phyloP scores from a whole-genome alignment of 768 basidiomycete species.

The Cystoderma amianthinum region DNA sequence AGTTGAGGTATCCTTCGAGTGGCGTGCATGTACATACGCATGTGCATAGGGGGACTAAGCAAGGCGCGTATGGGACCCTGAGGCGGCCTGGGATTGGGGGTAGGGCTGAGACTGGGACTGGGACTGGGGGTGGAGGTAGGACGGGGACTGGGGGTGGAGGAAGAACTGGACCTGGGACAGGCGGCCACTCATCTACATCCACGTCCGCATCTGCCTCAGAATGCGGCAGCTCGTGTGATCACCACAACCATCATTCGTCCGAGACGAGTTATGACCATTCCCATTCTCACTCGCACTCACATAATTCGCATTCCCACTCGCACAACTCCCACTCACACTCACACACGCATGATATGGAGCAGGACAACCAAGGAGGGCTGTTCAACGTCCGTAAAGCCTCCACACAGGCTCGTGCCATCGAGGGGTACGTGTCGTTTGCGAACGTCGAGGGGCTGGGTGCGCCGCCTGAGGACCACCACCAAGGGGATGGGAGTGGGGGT shows the following conservation, averaged over 20 bases:
- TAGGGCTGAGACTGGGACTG: neutral
- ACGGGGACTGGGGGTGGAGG: neutral
- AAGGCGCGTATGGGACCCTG: neutral
- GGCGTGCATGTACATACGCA: neutral
- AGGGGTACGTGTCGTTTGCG: conserved; percentile 17
- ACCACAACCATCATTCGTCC: neutral
- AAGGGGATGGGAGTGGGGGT: conserved; percentile 7
- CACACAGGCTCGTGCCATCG: conserved; percentile 13
- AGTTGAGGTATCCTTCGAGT: neutral
- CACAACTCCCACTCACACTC: neutral
- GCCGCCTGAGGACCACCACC: conserved; percentile 12
- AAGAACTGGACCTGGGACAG: neutral
- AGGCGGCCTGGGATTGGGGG: neutral
- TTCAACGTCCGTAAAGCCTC: conserved; percentile 17
- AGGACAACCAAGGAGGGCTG: conserved; percentile 2
- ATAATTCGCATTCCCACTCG: neutral
- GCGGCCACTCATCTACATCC: neutral
- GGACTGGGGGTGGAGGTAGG: neutral
- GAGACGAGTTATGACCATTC: neutral
- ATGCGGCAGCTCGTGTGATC: too few relatives aligned
- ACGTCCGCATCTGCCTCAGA: neutral
- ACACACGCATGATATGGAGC: neutral
- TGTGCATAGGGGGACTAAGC: neutral
- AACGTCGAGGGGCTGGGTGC: conserved; percentile 15
- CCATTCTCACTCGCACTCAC: neutral